phyloP scores from a whole-genome alignment of 2,329 filamentous ascomycete species.

The Colletotrichum sojae region DNA sequence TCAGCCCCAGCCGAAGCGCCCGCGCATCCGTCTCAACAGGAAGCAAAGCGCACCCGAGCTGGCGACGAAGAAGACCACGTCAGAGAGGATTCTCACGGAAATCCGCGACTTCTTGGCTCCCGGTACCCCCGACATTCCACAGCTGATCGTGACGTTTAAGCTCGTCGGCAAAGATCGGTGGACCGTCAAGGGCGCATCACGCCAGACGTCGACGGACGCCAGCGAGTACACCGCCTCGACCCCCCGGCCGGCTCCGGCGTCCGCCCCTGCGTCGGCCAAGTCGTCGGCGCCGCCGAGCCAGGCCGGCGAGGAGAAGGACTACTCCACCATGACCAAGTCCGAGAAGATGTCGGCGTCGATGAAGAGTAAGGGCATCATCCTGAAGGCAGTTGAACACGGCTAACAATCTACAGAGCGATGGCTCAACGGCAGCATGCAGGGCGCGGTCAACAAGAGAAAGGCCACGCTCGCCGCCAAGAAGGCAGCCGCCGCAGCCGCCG shows the following conservation, averaged over 20 bases:
- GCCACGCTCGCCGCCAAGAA: constrained; percentile 73
- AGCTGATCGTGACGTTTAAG: constrained; percentile 35
- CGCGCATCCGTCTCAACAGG: constrained; percentile 39
- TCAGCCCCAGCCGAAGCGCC: constrained; percentile 52
- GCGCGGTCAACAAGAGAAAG: constrained; percentile 72
- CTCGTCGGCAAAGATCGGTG: constrained; percentile 33
- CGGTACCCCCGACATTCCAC: constrained; percentile 11
- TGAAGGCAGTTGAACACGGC: constrained; percentile 25
- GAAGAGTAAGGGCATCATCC: constrained; percentile 66
- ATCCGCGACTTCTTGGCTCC: constrained; percentile 24
- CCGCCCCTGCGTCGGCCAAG: constrained; percentile 39
- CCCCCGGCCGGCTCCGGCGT: constrained; percentile 28
- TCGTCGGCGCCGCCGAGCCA: constrained; percentile 40
- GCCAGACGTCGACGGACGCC: constrained; percentile 38
- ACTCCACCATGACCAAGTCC: constrained; percentile 74
- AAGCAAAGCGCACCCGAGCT: constrained; percentile 33
- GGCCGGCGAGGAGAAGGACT: constrained; percentile 65
- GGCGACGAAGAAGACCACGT: constrained; percentile 11
- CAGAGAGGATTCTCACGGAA: constrained; percentile 33
- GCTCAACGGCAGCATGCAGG: constrained; percentile 72
- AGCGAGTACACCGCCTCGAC: constrained; percentile 31
- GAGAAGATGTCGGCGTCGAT: constrained; percentile 77
- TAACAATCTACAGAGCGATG: constrained; percentile 65
- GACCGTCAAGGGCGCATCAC: constrained; percentile 25
- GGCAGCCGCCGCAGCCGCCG: constrained; percentile 58